Evolutionary conservation across 2,329 filamentous ascomycete species (phyloP).

Genomic region (Neurospora sp.): DNA sequence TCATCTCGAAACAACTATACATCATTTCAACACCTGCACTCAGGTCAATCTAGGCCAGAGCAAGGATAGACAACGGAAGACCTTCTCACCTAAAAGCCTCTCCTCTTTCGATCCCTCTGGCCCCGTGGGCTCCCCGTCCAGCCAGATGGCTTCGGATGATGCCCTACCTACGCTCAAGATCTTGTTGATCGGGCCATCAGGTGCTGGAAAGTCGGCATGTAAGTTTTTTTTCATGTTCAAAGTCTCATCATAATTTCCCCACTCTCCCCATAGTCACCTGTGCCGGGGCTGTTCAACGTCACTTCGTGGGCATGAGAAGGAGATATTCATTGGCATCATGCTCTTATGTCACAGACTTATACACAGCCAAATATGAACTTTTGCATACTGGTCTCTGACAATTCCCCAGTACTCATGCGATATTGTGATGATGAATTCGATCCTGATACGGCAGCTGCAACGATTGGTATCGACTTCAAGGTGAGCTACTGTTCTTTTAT

Average conservation of each 20-base stretch:
- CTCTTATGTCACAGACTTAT: not conserved
- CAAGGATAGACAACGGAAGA: not conserved
- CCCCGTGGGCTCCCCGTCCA: not conserved
- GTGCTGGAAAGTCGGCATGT: constrained; percentile 46
- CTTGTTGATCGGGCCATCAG: constrained; percentile 44
- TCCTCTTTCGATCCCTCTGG: not conserved
- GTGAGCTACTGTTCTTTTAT: constrained; percentile 21
- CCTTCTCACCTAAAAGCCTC: not conserved
- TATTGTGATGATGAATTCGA: constrained; percentile 50
- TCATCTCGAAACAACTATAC: not conserved
- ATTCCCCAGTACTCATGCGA: constrained; percentile 35
- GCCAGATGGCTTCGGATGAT: constrained; percentile 34
- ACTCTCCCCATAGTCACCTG: not conserved
- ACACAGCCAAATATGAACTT: not conserved
- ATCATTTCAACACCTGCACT: not conserved
- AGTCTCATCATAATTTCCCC: not conserved
- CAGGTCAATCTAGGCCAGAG: not conserved
- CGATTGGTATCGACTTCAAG: constrained; percentile 49
- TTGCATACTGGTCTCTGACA: constrained; percentile 1
- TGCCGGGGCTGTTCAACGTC: not conserved
- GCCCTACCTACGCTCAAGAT: constrained; percentile 41
- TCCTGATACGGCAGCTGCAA: constrained; percentile 41
- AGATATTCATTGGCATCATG: not conserved
- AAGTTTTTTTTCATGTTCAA: constrained; percentile 18
- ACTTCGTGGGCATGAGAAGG: not conserved